Base-by-base conservation (phyloP, 176 grass and related monocot genomes). In the Phoenix roebelenii region DNA sequence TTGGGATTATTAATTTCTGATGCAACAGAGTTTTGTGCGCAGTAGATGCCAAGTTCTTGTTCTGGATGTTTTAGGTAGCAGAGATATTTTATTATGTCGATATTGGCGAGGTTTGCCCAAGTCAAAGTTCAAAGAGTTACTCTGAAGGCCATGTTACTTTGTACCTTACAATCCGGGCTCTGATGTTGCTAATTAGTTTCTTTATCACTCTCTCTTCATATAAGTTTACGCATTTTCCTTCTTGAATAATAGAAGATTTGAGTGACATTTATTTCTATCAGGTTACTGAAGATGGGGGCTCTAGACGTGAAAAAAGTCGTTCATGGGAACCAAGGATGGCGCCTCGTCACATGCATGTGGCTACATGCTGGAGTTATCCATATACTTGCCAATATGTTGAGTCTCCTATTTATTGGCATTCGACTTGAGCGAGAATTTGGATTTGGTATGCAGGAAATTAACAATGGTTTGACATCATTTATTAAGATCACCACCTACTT, bases 351-450 rank as follows among this genome's bases (percentile, higher is more conserved):
- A 22, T 98, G 93, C 73, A 98, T 92, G 50, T 98, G 93, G 93
- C 85, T 98, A 76, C 93, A 98, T 64, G 87, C 81, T 55, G 93
- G 93, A 32, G 81, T 98, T 23, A 32, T 98, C 60, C 93, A 98
- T 74, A 72, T 98, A 69, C 78, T 98, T 18, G 78, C 81, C 19
- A 92, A 98, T 57, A 98, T 98, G 93, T 39, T 92, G 59, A 80
- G 87, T 69, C 87, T 98, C 39, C 19, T 98, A 12, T 61, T 98
- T 57, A 92, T 98, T 52, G 93, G 93, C 51, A 85, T 92, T 63
- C 81, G 79, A 61, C 84, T 98, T 4, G 93, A 98, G 72, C 74
- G 80, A 83, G 93, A 98, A 79, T 98, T 98, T 24, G 93, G 93
- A 73, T 98, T 88, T 69, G 63, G 93, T 98, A 76, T 76, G 78